Base-by-base conservation (phyloP, 1,139 yeast genomes). In the Saccharomyces hybrid region DNA sequence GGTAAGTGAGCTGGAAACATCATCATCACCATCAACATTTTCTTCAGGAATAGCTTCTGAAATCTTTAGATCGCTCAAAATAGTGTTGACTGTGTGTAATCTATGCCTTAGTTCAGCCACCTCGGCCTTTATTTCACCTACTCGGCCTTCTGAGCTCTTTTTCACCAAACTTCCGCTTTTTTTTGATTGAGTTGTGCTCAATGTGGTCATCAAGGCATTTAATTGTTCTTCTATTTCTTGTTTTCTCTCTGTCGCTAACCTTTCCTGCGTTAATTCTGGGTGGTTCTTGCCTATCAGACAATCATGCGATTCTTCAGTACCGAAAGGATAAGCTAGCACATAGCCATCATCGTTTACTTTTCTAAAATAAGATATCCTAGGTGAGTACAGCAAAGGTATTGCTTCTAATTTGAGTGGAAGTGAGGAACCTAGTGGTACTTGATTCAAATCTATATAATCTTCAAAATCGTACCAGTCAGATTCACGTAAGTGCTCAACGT, bases 361-460 rank as follows among this genome's bases (percentile, higher is more conserved):
- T 55, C 96, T 74, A 61, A 86, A 80, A 65, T 88, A 90, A 8
- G 88, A 82, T 63, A 88, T 83, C 57, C 86, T 76, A 0, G 97
- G 97, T 2, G 93, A 76, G 57, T 75, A 80, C 50, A 87, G 75
- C 58, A 90, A 76, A 1, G 95, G 93, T 16, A 78, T 63, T 0
- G 86, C 78, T 41, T 75, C 76, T 52, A 89, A 78, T 51, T 75
- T 75, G 8, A 62, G 44, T 0, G 95, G 95, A 48, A 76, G 71
- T 1, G 79, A 75, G 3, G 80, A 73, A 2, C 75, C 71, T 1
- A 78, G 66, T 13, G 78, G 74, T 14, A 79, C 72, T 52, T 77
- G 75, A 66, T 83, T 88, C 47, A 89, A 66, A 64, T 90, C 97
- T 16, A 81, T 74, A 61, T 82, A 90, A 68, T 90, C 97, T 57